Percentiles rank a stretch among this genome's conserved stretches.
These are phyloP conservation scores for Ogataea hybrid DNA, from an alignment of 1,139 yeast species.

Conservation along the genomic window DNA sequence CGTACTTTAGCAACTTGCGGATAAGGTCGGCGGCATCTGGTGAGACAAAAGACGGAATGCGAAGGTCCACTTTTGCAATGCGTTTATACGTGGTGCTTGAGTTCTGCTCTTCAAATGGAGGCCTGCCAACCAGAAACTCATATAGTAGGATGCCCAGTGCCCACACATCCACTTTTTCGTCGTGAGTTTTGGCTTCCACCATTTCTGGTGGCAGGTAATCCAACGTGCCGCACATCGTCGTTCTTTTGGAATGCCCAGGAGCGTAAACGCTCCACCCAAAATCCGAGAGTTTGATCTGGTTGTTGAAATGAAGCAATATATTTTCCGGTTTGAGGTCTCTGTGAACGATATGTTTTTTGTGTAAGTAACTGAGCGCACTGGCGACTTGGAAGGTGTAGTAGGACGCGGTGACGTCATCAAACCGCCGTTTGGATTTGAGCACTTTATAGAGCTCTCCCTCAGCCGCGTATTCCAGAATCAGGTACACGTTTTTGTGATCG, in stretches of 20 bases:
- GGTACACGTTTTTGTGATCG: conserved; percentile 74
- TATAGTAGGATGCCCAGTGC: conserved; percentile 85
- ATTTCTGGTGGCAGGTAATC: conserved; percentile 96
- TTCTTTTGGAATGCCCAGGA: conserved; percentile 46
- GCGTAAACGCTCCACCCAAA: conserved; percentile 94
- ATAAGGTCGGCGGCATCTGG: conserved; percentile 80
- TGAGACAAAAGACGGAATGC: conserved; percentile 68
- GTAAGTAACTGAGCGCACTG: conserved; percentile 74
- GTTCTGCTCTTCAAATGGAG: conserved; percentile 81
- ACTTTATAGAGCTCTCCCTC: conserved; percentile 85
- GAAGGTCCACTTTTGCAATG: conserved; percentile 72
- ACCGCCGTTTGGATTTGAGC: conserved; percentile 60
- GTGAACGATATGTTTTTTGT: conserved; percentile 77
- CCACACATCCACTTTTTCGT: conserved; percentile 84
- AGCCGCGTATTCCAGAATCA: conserved; percentile 80
- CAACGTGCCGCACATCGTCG: conserved; percentile 91
- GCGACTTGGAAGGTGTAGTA: conserved; percentile 83
- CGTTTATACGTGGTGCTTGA: conserved; percentile 74
- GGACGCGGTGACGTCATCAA: conserved; percentile 72
- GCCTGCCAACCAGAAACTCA: conserved; percentile 84
- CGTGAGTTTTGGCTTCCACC: conserved; percentile 83
- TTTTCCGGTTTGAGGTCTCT: conserved; percentile 94
- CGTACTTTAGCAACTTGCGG: conserved; percentile 53
- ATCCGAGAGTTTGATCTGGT: conserved; percentile 79
- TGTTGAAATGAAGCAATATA: conserved; percentile 70